These are phyloP conservation scores for Suillus subaureus DNA, from an alignment of 768 basidiomycete species.

Conservation along the genomic window DNA sequence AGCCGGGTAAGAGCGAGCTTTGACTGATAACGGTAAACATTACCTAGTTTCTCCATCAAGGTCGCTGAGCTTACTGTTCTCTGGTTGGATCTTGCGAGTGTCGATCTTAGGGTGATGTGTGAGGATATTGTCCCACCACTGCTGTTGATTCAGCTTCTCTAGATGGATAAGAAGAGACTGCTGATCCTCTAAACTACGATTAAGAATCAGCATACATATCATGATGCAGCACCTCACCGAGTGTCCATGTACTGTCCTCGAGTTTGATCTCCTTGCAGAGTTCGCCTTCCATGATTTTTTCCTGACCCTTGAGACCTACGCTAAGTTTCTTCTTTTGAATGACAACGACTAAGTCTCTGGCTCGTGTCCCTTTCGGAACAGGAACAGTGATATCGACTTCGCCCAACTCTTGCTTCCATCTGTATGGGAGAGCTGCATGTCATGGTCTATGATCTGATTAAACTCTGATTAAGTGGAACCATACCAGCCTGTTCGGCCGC, in stretches of 20 bases:
- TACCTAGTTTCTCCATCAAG: conserved; percentile 94
- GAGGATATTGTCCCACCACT: conserved; percentile 98
- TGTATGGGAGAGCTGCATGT: conserved; percentile 78
- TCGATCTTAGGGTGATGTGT: conserved; percentile 97
- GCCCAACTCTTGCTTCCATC: conserved; percentile 87
- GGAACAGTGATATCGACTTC: conserved; percentile 85
- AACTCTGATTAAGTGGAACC: conserved; percentile 29
- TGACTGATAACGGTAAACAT: neutral
- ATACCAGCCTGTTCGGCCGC: conserved; percentile 82
- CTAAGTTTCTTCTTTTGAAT: conserved; percentile 84
- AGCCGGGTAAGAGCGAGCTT: conserved; percentile 6
- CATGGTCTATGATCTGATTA: conserved; percentile 21
- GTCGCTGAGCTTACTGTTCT: conserved; percentile 94
- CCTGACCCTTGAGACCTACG: conserved; percentile 83
- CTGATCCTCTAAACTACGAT: conserved; percentile 67
- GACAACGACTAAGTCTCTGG: conserved; percentile 67
- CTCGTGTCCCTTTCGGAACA: conserved; percentile 87
- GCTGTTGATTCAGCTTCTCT: conserved; percentile 83
- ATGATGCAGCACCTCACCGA: conserved; percentile 60
- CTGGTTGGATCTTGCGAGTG: conserved; percentile 92
- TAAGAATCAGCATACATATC: conserved; percentile 13
- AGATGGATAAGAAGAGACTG: conserved; percentile 72
- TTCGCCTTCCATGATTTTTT: conserved; percentile 86
- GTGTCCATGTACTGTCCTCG: conserved; percentile 96
- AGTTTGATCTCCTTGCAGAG: conserved; percentile 93